phyloP scores from a whole-genome alignment of 2,329 filamentous ascomycete genomes.

The Diaporthe destruens region DNA sequence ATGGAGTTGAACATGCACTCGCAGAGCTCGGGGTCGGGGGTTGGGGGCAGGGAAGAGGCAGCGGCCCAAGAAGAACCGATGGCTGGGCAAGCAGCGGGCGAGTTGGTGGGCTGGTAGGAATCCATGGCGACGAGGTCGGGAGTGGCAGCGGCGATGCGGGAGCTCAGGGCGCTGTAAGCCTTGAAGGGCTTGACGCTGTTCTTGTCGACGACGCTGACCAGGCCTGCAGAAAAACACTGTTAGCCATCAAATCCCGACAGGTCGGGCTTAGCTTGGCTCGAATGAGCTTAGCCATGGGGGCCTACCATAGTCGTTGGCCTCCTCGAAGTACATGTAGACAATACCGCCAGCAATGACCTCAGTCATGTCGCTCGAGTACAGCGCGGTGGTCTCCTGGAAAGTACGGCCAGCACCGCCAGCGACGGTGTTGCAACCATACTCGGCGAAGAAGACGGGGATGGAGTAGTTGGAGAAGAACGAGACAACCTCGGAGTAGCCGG shows the following conservation, averaged over 20 bases:
- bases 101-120: constrained; percentile 81
- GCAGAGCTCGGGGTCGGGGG: constrained; percentile 84
- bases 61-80: constrained; percentile 77
- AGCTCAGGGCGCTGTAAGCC: constrained; percentile 81
- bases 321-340: constrained; percentile 98
- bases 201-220: constrained; percentile 71
- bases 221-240: constrained; percentile 59
- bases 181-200: constrained; percentile 73
- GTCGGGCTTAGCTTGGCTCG: too few species aligned
- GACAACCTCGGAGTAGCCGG: constrained; percentile 86
- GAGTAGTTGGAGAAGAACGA: constrained; percentile 90
- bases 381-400: constrained; percentile 86
- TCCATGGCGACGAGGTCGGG: constrained; percentile 75
- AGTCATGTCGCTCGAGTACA: constrained; percentile 87
- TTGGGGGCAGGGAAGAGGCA: constrained; percentile 79
- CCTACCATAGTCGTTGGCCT: constrained; percentile 74
- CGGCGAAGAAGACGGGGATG: constrained; percentile 97
- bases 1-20: constrained; percentile 85
- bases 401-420: constrained; percentile 73
- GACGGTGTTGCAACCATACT: constrained; percentile 92
- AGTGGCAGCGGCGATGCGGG: constrained; percentile 75
- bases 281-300: neutral
- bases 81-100: constrained; percentile 77
- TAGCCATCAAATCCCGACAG: neutral
- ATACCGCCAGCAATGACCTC: constrained; percentile 94